Evolutionary conservation across 2,329 filamentous ascomycete species (phyloP), one percentile per base, ranked within the genome.

Genomic region (Paecilomyces sp.): DNA sequence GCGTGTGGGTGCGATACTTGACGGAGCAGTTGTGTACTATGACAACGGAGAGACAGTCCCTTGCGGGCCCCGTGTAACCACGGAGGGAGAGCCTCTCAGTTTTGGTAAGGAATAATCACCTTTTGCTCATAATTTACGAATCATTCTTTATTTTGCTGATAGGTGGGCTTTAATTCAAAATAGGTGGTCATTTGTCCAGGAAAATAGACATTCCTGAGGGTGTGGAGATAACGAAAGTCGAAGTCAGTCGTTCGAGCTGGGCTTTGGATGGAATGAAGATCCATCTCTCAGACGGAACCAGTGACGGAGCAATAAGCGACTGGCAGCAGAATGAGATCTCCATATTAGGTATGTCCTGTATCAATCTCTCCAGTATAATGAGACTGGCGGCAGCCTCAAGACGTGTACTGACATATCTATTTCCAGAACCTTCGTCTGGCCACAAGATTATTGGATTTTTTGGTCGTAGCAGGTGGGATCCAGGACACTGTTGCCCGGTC

Each of bases 381-480:
- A 41, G 36, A 41, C n/a, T n/a, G 36, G 36, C 36, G n/a, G 3
- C n/a, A 15, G n/a, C 36, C 36, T 47, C 41, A 22, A 47, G 62
- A 11, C 52, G 54, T 47, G 51, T 22, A 22, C 71, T 75, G 1
- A 67, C 61, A 51, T 60, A 18, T 18, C 18, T 8, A 6, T 22
- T 22, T 9, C 5, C 7, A 47, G 41, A 47, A 47, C 41, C 41
- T 18, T 47, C n/a, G 41, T 18, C 41, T 0, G 68, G 71, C 28
- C 74, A 81, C 56, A 70, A 70, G 12, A 76, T 82, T 53, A 70
- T 82, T 8, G 80, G 80, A 0, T 81, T 82, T 62, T 80, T 70
- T 60, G 80, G 80, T 2, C 67, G 64, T 55, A 80, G 74, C 58
- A 63, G 65, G 4, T 65, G 64, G 11, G 66, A 62, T 1, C 34